Evolutionary conservation across 805 yeast genomes (phyloP).

Genomic region (Clavispora phyllophila): DNA sequence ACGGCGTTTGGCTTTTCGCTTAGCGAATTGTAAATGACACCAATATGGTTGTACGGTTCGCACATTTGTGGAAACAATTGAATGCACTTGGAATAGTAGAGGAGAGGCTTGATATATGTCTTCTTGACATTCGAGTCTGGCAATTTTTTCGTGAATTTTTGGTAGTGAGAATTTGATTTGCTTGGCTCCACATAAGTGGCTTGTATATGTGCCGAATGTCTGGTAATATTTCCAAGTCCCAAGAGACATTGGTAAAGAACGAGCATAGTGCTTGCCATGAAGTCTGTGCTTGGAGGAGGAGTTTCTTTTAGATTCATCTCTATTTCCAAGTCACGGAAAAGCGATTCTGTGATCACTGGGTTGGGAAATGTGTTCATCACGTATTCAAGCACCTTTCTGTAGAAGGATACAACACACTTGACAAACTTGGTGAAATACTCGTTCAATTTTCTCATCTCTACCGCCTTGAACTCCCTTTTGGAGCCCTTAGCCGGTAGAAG

Average conservation of each 20-base stretch:
- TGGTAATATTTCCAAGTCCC: constrained; percentile 14
- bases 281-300: constrained; percentile 2
- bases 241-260: constrained; percentile 13
- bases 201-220: constrained; percentile 9
- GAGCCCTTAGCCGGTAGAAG: constrained; percentile 14
- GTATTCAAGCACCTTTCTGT: constrained; percentile 16
- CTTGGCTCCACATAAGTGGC: constrained; percentile 12
- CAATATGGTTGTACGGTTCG: constrained; percentile 60
- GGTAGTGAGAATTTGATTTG: constrained; percentile 10
- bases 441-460: constrained; percentile 54
- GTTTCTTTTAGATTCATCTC: not conserved
- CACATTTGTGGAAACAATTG: constrained; percentile 61
- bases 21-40: constrained; percentile 37
- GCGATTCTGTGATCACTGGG: not conserved
- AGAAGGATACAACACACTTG: constrained; percentile 45
- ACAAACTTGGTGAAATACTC: constrained; percentile 47
- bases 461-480: constrained; percentile 24
- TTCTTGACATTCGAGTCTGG: constrained; percentile 14
- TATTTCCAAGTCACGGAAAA: constrained; percentile 5
- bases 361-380: constrained; percentile 4
- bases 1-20: constrained; percentile 45
- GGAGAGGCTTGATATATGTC: constrained; percentile 29
- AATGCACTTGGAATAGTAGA: constrained; percentile 47
- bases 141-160: constrained; percentile 6
- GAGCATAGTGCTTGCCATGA: constrained; percentile 11